Base-by-base conservation (phyloP, 2,329 filamentous ascomycete species). In the Pseudogymnoascus sp. region DNA sequence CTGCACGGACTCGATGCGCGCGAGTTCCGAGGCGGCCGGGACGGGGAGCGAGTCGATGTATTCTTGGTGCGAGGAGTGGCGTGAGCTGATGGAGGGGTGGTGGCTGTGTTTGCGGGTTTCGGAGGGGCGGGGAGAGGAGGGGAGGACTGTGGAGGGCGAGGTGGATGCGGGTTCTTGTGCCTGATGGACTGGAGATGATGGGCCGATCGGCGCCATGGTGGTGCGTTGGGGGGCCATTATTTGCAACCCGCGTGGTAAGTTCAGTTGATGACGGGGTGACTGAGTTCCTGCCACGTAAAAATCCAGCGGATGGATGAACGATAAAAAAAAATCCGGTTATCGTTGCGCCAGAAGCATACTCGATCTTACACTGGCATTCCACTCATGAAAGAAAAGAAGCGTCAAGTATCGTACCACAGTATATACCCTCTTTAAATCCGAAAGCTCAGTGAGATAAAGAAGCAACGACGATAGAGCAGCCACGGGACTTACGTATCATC, bases 1-100 rank as follows among this genome's bases (percentile, higher is more conserved):
- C 66, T 85, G 82, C 6, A 81, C 71, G 18, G 71, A 71, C 35
- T 75, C 73, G 57, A 85, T 82, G 62, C 75, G 75, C 63, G 76
- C 71, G 35, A 83, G 78, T 61, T 79, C 74, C 30, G 77, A 65
- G 11, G 38, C 59, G 7, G 65, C 64, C 1, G 71, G 71, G 7
- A 63, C 58, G 30, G 60, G 53, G 15, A 72, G 61, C 15, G 64
- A 69, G 60, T 71, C 66, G 2, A 72, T 53, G 33, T 72, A 72
- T 59, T 71, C 69, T 60, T 69, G 63, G 41, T 71, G 70, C 6
- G 39, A 43, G 11, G 39, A 43, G 39, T 43, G 39, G 20, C 39
- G 39, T 11, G 39, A 43, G 20, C 39, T 43, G 18, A 43, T 43
- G 20, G 39, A 43, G 39, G 18, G 5, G 39, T 43, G 39, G 39